Percentiles rank a stretch among this genome's conserved stretches.
Evolutionary conservation across 345 rosid genomes (phyloP).

Genomic region (Salix viminalis): DNA sequence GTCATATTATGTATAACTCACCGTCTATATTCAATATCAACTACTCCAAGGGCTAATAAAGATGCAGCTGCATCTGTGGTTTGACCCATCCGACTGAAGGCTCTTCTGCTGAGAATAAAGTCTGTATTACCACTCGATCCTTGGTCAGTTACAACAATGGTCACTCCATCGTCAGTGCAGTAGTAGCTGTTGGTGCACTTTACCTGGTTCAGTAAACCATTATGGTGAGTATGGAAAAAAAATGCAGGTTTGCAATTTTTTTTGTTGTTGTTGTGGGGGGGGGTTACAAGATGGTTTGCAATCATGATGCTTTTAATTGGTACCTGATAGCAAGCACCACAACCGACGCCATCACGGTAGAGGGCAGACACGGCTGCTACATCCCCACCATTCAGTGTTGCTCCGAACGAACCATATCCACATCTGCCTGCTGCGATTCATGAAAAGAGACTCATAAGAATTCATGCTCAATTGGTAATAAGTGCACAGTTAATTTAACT

Average conservation of each 20-base stretch:
- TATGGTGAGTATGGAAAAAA: background rate
- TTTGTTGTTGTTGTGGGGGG: background rate
- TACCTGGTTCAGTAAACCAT: slow-evolving; percentile 31
- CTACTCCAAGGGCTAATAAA: slow-evolving; percentile 43
- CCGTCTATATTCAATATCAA: slow-evolving; percentile 61
- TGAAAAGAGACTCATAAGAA: background rate
- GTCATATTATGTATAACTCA: slow-evolving; percentile 16
- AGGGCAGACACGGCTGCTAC: slow-evolving; percentile 62
- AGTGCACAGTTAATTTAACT: background rate
- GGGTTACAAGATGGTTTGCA: background rate
- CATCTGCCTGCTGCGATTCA: slow-evolving; percentile 52
- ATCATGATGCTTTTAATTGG: background rate
- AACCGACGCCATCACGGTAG: slow-evolving; percentile 60
- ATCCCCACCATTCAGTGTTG: slow-evolving; percentile 60
- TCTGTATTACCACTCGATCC: slow-evolving; percentile 49
- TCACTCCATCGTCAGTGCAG: slow-evolving; percentile 56
- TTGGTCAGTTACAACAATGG: slow-evolving; percentile 52
- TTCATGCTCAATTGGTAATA: background rate
- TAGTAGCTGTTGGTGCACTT: slow-evolving; percentile 49
- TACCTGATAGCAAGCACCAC: slow-evolving; percentile 81
- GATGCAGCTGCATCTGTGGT: slow-evolving; percentile 41
- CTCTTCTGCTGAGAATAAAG: slow-evolving; percentile 53
- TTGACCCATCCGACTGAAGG: slow-evolving; percentile 61
- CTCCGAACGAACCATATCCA: slow-evolving; percentile 67
- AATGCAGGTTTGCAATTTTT: background rate